phyloP scores from a whole-genome alignment of 2,329 filamentous ascomycete species.

The Exophiala sp. region DNA sequence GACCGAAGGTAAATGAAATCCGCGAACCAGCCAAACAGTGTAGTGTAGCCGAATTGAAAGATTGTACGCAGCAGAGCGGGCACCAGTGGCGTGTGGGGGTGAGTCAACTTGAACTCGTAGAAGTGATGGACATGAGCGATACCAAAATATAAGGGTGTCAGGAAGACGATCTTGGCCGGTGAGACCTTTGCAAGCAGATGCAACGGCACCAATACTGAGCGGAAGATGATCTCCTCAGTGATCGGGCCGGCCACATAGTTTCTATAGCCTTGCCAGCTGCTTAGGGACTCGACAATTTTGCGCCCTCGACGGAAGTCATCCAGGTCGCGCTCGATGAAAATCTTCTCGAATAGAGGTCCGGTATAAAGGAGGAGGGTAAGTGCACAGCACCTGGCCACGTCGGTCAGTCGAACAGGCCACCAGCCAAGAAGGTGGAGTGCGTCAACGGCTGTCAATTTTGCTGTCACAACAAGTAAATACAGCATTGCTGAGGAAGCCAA shows the following conservation, averaged over 20 bases:
- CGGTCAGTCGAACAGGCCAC: constrained; percentile 66
- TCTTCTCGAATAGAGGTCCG: constrained; percentile 74
- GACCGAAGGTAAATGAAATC: constrained; percentile 84
- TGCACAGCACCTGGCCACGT: constrained; percentile 58
- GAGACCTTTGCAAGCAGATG: constrained; percentile 65
- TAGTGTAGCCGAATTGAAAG: constrained; percentile 85
- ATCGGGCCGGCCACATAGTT: constrained; percentile 82
- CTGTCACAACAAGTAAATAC: constrained; percentile 55
- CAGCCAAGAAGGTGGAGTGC: constrained; percentile 68
- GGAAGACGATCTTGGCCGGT: constrained; percentile 59
- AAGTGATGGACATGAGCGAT: constrained; percentile 93
- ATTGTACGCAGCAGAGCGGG: constrained; percentile 64
- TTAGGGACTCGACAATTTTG: constrained; percentile 55
- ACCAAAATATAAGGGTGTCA: constrained; percentile 83
- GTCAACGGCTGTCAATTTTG: constrained; percentile 46
- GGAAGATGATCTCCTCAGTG: constrained; percentile 91
- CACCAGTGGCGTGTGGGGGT: constrained; percentile 61
- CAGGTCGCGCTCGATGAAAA: constrained; percentile 60
- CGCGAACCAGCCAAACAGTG: constrained; percentile 86
- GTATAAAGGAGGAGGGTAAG: constrained; percentile 74
- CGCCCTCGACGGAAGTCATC: constrained; percentile 52
- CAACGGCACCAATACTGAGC: constrained; percentile 75
- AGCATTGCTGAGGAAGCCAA: constrained; percentile 62
- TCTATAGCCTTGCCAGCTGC: constrained; percentile 75
- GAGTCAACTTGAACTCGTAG: constrained; percentile 82